Conservation (phyloP, 768 basidiomycete genomes). For the Leccinum pellstonianum region DNA sequence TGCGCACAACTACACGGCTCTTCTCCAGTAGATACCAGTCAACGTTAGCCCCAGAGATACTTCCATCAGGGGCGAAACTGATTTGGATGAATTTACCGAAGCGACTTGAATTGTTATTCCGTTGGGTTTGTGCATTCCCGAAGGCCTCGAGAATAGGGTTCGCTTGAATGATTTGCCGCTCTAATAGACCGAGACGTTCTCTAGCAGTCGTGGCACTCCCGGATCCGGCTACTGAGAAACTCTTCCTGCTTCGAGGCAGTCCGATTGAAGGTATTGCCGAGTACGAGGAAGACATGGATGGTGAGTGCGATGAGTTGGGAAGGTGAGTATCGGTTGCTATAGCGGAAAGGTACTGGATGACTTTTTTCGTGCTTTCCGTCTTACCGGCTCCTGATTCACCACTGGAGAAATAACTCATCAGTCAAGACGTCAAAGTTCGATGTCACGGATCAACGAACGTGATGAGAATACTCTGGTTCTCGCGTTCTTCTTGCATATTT, state of each 20-base stretch:
- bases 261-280: slow-evolving; percentile 62
- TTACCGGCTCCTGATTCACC: slow-evolving; percentile 99
- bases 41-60: slow-evolving; percentile 96
- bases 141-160: slow-evolving; percentile 98
- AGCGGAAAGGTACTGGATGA: slow-evolving; percentile 97
- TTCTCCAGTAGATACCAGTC: slow-evolving; percentile 99
- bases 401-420: slow-evolving; percentile 40
- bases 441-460: slow-evolving; percentile 60
- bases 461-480: slow-evolving; percentile 97
- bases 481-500: slow-evolving; percentile 95
- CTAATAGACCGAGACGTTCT: slow-evolving; percentile 81
- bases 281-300: slow-evolving; percentile 56
- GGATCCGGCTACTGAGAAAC: slow-evolving; percentile 44
- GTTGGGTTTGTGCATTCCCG: slow-evolving; percentile 96
- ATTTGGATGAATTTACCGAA: slow-evolving; percentile 99
- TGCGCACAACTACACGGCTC: slow-evolving; percentile 87
- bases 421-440: slow-evolving; percentile 6
- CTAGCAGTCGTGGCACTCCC: slow-evolving; percentile 55
- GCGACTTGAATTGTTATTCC: slow-evolving; percentile 98
- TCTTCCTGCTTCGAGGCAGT: slow-evolving; percentile 65
- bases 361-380: slow-evolving; percentile 99
- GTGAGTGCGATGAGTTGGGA: slow-evolving; percentile 57
- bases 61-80: slow-evolving; percentile 88
- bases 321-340: slow-evolving; percentile 83
- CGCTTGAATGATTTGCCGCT: slow-evolving; percentile 94